phyloP scores from a whole-genome alignment of 768 basidiomycete genomes.

The Trametopsis cervina region DNA sequence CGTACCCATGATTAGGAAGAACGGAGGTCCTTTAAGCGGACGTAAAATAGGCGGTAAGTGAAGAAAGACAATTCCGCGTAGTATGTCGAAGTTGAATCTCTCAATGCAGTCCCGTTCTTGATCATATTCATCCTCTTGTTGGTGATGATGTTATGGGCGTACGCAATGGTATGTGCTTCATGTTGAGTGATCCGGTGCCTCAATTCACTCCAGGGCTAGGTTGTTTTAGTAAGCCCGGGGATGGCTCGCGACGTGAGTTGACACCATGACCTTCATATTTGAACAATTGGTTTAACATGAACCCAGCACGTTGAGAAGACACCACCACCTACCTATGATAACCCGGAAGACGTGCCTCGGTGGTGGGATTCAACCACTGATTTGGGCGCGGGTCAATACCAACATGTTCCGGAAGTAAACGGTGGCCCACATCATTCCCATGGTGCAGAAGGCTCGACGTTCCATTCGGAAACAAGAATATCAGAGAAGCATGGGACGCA shows the following conservation, averaged over 20 bases:
- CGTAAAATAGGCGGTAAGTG: constrained; percentile 62
- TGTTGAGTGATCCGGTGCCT: not conserved
- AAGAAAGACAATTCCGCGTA: too few relatives aligned
- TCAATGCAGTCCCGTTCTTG: constrained; percentile 52
- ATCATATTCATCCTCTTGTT: constrained; percentile 56
- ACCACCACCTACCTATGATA: constrained; percentile 11
- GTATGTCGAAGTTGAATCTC: too few relatives aligned
- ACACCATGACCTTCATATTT: not conserved
- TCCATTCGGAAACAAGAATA: not conserved
- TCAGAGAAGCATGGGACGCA: constrained; percentile 1
- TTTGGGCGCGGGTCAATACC: constrained; percentile 14
- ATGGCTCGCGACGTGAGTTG: constrained; percentile 55
- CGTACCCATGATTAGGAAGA: constrained; percentile 56
- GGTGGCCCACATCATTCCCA: not conserved
- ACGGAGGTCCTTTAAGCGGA: constrained; percentile 37
- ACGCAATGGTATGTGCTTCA: constrained; percentile 50
- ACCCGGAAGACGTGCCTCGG: constrained; percentile 12
- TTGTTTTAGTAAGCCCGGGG: constrained; percentile 62
- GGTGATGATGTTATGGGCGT: constrained; percentile 75
- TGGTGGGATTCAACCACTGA: constrained; percentile 21
- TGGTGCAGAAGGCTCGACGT: not conserved
- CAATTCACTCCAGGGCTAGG: constrained; percentile 30
- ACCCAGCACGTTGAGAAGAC: constrained; percentile 22
- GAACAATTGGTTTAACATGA: not conserved
- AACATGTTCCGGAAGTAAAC: constrained; percentile 1